Conservation (phyloP, 1,139 yeast genomes). For the Magnusiomyces paraingens region DNA sequence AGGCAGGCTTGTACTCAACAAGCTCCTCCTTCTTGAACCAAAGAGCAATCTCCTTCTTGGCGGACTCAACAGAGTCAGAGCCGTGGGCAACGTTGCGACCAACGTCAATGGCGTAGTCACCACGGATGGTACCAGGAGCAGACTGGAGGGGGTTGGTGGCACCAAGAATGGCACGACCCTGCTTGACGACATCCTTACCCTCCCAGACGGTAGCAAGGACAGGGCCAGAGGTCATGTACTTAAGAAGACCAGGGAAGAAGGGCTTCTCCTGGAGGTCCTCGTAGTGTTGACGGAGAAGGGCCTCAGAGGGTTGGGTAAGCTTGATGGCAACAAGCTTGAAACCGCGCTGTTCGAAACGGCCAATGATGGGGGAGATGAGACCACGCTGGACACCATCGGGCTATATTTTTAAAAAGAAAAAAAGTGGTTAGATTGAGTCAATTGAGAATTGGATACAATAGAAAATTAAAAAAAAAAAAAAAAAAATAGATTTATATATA, state of each 20-base stretch:
- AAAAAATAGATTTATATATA: not conserved
- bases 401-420: slow-evolving; percentile 22
- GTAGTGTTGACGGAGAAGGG: slow-evolving; percentile 88
- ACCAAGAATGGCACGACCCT: slow-evolving; percentile 96
- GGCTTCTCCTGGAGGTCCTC: slow-evolving; percentile 93
- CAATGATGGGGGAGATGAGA: slow-evolving; percentile 77
- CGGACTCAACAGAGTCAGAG: slow-evolving; percentile 97
- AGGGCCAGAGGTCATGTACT: slow-evolving; percentile 98
- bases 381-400: slow-evolving; percentile 99
- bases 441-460: not conserved
- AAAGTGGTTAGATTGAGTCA: not conserved
- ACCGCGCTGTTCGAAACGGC: slow-evolving; percentile 96
- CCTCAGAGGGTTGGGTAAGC: slow-evolving; percentile 82
- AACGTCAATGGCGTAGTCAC: slow-evolving; percentile 77
- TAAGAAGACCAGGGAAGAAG: slow-evolving; percentile 87
- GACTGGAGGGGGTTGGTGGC: slow-evolving; percentile 98
- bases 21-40: slow-evolving; percentile 99
- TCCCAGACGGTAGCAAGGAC: slow-evolving; percentile 99
- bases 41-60: slow-evolving; percentile 88
- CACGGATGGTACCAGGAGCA: slow-evolving; percentile 99
- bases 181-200: slow-evolving; percentile 99
- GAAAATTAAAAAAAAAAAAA: not conserved
- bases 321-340: slow-evolving; percentile 96
- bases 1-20: slow-evolving; percentile 82
- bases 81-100: slow-evolving; percentile 99